Percentiles rank a stretch among this genome's conserved stretches.
phyloP scores from a whole-genome alignment of 164 flowering plant genomes.

The Kingdonia uniflora region DNA sequence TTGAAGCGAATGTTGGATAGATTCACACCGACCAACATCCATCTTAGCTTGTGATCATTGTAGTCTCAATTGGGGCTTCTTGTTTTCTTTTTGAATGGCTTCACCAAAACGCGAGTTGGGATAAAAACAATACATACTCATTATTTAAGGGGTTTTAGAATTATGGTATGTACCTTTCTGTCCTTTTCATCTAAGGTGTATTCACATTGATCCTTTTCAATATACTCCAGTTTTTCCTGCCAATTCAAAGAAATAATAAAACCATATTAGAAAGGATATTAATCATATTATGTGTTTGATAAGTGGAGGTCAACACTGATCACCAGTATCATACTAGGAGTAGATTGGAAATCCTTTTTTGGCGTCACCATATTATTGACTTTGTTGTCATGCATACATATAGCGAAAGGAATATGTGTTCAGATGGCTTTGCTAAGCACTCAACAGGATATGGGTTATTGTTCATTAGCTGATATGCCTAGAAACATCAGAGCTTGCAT shows the following conservation, averaged over 20 bases:
- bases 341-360: no score
- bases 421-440: no score
- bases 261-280: no score
- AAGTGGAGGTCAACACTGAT: no score
- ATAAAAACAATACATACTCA: slow-evolving; percentile 77
- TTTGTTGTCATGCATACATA: no score
- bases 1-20: slow-evolving; percentile 68
- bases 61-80: slow-evolving; percentile 78
- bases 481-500: no score
- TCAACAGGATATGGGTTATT: no score
- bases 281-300: no score
- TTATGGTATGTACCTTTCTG: slow-evolving; percentile 52
- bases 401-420: no score
- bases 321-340: no score
- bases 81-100: slow-evolving; percentile 69
- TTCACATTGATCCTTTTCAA: slow-evolving; percentile 81
- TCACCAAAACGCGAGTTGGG: slow-evolving; percentile 57
- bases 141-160: slow-evolving; percentile 46
- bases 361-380: no score
- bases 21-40: slow-evolving; percentile 55
- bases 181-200: slow-evolving; percentile 93
- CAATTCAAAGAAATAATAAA: slow-evolving; percentile 7
- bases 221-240: slow-evolving; percentile 78
- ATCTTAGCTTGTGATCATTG: slow-evolving; percentile 30
- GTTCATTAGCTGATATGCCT: no score